phyloP scores from a whole-genome alignment of 441 rosid species.

The Eruca vesicaria region DNA sequence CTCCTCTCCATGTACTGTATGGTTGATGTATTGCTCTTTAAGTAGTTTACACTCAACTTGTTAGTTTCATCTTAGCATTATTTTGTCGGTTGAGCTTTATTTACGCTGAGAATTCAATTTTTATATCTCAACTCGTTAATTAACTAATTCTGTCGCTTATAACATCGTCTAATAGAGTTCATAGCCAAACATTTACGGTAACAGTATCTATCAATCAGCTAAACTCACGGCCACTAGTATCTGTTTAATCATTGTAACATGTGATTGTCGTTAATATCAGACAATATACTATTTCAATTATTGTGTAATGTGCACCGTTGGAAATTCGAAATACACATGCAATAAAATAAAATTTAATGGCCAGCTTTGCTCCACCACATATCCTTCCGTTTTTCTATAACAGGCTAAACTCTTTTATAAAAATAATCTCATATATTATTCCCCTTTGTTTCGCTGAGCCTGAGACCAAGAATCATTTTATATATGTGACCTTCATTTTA shows the following conservation, averaged over 20 bases:
- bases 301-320: constrained; percentile 1
- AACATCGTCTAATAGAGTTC: background rate
- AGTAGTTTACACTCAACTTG: constrained; percentile 6
- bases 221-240: constrained; percentile 17
- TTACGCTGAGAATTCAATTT: background rate
- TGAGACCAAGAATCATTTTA: background rate
- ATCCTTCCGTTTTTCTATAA: background rate
- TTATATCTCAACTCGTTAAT: background rate
- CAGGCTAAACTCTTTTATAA: background rate
- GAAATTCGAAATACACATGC: constrained; percentile 21
- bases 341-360: background rate
- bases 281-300: background rate
- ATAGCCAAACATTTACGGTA: constrained; percentile 11
- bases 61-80: background rate
- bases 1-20: background rate
- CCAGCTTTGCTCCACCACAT: constrained; percentile 26
- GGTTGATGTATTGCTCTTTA: constrained; percentile 1
- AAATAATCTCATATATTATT: background rate
- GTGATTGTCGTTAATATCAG: constrained; percentile 5
- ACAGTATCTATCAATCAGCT: background rate
- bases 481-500: background rate
- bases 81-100: constrained; percentile 30
- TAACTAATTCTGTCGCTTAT: constrained; percentile 4
- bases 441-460: background rate
- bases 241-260: constrained; percentile 17